These are phyloP conservation scores for Blechomonas ayalai DNA, from an alignment of 208 protist genomes.

Conservation along the genomic window DNA sequence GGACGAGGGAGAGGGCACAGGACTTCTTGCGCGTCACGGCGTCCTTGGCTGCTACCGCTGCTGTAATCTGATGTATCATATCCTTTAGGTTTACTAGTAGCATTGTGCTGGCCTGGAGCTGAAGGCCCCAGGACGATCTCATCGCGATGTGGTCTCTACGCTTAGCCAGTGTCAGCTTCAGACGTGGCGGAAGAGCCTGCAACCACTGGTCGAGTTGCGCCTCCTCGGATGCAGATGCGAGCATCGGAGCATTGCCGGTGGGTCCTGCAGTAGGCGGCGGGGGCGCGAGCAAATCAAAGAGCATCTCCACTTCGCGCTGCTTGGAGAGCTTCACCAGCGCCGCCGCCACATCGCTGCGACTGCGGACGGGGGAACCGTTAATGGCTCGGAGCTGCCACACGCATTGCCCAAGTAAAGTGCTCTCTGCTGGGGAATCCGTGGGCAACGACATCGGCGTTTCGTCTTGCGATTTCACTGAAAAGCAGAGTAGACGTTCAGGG, in stretches of 20 bases:
- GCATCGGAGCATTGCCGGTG: background rate
- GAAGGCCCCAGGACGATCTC: conserved; percentile 23
- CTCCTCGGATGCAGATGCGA: too few species aligned
- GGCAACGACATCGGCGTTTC: too few species aligned
- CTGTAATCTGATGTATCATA: too few species aligned
- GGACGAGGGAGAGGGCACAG: too few species aligned
- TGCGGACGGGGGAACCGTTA: conserved; percentile 13
- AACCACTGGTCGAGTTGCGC: conserved; percentile 22
- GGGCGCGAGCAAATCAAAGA: conserved; percentile 8
- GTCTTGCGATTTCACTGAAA: too few species aligned
- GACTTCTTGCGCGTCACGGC: too few species aligned
- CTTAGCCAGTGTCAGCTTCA: conserved; percentile 23
- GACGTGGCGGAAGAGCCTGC: conserved; percentile 13
- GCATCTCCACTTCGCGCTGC: conserved; percentile 11
- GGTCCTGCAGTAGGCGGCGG: background rate
- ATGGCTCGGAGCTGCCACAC: conserved; percentile 18
- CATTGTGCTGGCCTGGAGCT: conserved; percentile 26
- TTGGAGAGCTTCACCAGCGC: conserved; percentile 15
- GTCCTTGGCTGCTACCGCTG: too few species aligned
- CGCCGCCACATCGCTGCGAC: conserved; percentile 21
- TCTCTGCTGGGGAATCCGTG: too few species aligned
- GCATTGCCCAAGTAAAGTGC: conserved; percentile 9
- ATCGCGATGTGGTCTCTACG: background rate
- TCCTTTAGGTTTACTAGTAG: conserved; percentile 35
- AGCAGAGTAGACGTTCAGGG: too few species aligned